Evolutionary conservation across 2,329 filamentous ascomycete species (phyloP).

Genomic region (Colletotrichum agaves): DNA sequence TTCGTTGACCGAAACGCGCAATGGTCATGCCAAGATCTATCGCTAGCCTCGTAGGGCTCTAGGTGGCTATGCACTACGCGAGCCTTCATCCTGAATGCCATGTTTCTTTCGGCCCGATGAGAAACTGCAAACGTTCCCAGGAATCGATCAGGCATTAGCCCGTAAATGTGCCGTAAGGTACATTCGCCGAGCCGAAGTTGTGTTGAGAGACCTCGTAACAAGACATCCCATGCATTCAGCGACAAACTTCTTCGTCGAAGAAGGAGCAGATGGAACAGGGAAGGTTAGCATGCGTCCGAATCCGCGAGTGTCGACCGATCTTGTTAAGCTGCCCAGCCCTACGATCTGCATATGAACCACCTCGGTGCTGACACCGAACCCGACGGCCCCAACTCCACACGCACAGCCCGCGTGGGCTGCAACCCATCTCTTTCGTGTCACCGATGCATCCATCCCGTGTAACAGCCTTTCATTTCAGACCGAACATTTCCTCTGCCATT

Average conservation of each 20-base stretch:
- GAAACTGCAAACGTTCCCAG: too few species aligned
- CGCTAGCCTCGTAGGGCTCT: neutral
- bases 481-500: neutral
- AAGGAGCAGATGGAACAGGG: neutral
- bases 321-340: slow-evolving; percentile 32
- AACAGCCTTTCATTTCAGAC: neutral
- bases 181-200: too few species aligned
- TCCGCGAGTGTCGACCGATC: neutral
- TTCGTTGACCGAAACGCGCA: neutral
- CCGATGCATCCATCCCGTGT: neutral
- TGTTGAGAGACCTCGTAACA: neutral
- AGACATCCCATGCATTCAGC: neutral
- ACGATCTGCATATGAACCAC: slow-evolving; percentile 7
- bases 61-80: neutral
- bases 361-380: slow-evolving; percentile 12
- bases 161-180: too few species aligned
- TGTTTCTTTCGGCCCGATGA: neutral
- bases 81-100: neutral
- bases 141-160: too few species aligned
- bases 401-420: slow-evolving; percentile 11
- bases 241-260: neutral
- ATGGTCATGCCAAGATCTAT: neutral
- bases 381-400: neutral
- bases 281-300: neutral
- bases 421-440: neutral